phyloP scores from a whole-genome alignment of 768 basidiomycete species.

The Boletus bicolor region DNA sequence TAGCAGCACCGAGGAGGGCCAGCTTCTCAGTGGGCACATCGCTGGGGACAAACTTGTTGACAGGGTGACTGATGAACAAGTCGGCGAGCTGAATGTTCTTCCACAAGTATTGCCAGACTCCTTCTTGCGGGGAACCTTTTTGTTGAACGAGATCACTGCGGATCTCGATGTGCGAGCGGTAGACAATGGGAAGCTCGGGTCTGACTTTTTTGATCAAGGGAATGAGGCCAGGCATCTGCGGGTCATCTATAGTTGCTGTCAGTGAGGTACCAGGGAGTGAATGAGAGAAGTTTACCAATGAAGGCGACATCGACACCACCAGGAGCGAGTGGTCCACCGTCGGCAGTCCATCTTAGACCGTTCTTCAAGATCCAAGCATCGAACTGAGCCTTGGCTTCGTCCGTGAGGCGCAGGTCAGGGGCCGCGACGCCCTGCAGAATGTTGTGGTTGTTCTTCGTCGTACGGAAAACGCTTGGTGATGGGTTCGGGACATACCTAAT shows the following conservation, averaged over 20 bases:
- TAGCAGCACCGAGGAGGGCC: conserved; percentile 75
- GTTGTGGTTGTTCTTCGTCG: conserved; percentile 95
- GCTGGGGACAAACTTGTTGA: conserved; percentile 89
- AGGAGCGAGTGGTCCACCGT: conserved; percentile 78
- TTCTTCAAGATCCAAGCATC: conserved; percentile 90
- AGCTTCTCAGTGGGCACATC: conserved; percentile 74
- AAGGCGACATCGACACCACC: conserved; percentile 88
- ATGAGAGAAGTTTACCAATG: conserved; percentile 53
- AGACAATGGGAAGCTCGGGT: conserved; percentile 85
- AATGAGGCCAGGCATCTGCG: conserved; percentile 93
- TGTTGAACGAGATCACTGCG: conserved; percentile 83
- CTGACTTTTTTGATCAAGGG: conserved; percentile 84
- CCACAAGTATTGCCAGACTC: conserved; percentile 95
- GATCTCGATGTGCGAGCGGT: conserved; percentile 94
- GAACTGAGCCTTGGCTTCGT: conserved; percentile 75
- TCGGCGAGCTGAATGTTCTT: conserved; percentile 88
- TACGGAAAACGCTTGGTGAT: conserved; percentile 86
- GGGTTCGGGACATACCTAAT: conserved; percentile 84
- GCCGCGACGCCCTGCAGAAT: conserved; percentile 90
- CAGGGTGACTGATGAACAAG: conserved; percentile 92
- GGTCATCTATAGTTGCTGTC: conserved; percentile 55
- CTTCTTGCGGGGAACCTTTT: conserved; percentile 78
- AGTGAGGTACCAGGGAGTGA: conserved; percentile 3
- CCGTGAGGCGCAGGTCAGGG: conserved; percentile 71
- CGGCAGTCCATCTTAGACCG: conserved; percentile 81